Base-by-base conservation (phyloP, 163 green algal species). In the Prototheca stagnorum region DNA sequence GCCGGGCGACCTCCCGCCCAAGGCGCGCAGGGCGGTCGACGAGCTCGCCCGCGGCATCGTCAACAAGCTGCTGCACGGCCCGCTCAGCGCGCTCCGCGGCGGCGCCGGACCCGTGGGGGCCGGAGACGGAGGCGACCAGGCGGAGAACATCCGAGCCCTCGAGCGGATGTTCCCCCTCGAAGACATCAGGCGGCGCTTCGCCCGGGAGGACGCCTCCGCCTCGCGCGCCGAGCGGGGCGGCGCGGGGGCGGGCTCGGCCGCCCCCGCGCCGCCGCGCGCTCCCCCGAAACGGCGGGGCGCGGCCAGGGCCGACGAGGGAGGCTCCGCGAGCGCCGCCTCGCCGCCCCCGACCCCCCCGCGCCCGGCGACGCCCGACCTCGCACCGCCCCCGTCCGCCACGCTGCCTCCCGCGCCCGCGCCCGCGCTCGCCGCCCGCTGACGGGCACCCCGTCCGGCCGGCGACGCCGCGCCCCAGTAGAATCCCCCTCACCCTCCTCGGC, bases 11-110 rank as follows among this genome's bases (percentile, higher is more conserved):
- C 31, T 7, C 25, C 40, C 22, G 19, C 31, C 29, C 37, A 4
- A 61, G 45, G 42, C 67, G 40, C 31, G 36, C 25, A 86, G 77
- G 44, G 62, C 62, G 21, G 63, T 99, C 20, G 90, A 99, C 75
- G 91, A 99, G 59, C 66, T 97, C 25, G 85, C 58, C 59, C 78
- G 84, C 47, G 78, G 78, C 40, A 96, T 99, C 53, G 76, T 97
- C 11, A 99, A 99, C 81, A 99, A 99, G 78, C 74, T 99, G 54
- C 72, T 98, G 62, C 91, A 99, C 67, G 90, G 90, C 14, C 91
- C 90, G 34, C 98, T 98, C 90, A 87, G 79, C 15, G 82, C 85
- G 27, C 77, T 99, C 46, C 74, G 91, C 34, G 87, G 74, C 53
- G 82, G 90, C 50, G 74, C 67, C 39, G 78, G 71, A 4, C 77